phyloP scores from a whole-genome alignment of 768 basidiomycete species.

The Chalciporus chontae region DNA sequence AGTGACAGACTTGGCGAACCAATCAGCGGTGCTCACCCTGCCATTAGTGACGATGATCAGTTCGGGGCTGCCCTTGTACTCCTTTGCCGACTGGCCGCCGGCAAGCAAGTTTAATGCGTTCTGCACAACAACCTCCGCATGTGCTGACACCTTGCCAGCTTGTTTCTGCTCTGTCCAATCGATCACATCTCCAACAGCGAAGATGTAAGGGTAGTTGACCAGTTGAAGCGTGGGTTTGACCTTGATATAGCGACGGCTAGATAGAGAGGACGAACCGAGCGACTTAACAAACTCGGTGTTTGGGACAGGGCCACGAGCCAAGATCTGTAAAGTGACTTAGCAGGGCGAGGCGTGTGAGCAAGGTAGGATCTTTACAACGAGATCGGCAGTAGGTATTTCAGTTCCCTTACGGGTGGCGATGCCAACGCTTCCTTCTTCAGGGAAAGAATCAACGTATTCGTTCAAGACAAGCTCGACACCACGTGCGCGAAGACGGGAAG shows the following conservation, averaged over 20 bases:
- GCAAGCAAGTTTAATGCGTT: constrained; percentile 48
- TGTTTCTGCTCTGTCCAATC: constrained; percentile 66
- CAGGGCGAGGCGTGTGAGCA: background rate
- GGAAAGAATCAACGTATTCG: constrained; percentile 48
- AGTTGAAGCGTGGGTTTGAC: constrained; percentile 59
- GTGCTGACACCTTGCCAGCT: constrained; percentile 42
- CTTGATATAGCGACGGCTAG: constrained; percentile 42
- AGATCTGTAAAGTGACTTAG: constrained; percentile 16
- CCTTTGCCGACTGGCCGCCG: constrained; percentile 33
- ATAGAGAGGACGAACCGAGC: constrained; percentile 37
- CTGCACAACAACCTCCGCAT: constrained; percentile 41
- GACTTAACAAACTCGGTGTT: constrained; percentile 53
- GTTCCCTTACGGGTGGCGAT: constrained; percentile 52
- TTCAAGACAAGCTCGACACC: constrained; percentile 50
- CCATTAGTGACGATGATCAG: constrained; percentile 54
- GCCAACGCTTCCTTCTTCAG: constrained; percentile 34
- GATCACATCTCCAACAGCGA: constrained; percentile 64
- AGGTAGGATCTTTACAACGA: constrained; percentile 44
- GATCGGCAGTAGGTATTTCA: constrained; percentile 45
- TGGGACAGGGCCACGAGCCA: constrained; percentile 36
- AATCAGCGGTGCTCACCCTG: constrained; percentile 36
- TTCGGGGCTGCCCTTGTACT: constrained; percentile 50
- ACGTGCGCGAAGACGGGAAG: constrained; percentile 37
- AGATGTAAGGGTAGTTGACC: constrained; percentile 46
- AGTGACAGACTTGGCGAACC: background rate